Evolutionary conservation across 2,329 filamentous ascomycete genomes (phyloP).

Genomic region (Colletotrichum sp.): DNA sequence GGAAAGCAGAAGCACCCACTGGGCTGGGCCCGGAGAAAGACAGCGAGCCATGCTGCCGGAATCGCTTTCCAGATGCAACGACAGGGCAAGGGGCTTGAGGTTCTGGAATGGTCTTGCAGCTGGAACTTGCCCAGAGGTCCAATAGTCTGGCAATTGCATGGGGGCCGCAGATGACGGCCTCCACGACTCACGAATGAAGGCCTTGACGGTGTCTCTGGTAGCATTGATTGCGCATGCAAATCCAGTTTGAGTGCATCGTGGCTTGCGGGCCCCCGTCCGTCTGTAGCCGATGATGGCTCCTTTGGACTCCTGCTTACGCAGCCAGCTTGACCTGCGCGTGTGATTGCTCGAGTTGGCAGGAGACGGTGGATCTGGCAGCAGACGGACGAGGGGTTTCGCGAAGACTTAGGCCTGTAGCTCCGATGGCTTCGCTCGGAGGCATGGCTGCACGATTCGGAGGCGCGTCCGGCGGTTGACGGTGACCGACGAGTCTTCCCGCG

Average conservation of each 20-base stretch:
- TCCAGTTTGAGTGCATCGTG: neutral
- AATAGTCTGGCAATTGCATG: neutral
- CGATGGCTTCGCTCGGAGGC: neutral
- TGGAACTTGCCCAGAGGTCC: neutral
- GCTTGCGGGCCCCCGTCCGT: neutral
- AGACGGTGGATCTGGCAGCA: neutral
- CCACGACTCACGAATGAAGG: neutral
- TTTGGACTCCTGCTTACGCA: neutral
- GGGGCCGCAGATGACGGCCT: neutral
- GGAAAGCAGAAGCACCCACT: neutral
- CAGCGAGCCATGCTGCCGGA: neutral
- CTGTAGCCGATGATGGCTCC: neutral
- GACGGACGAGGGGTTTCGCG: neutral
- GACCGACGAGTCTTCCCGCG: neutral
- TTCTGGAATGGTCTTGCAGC: neutral
- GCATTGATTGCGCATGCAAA: neutral
- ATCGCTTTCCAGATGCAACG: neutral
- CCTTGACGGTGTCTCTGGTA: neutral
- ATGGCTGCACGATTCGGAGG: neutral
- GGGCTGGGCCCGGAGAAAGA: neutral
- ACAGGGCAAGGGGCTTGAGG: neutral
- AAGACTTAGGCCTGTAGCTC: neutral
- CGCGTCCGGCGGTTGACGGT: neutral
- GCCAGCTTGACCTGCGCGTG: neutral
- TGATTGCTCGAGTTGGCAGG: neutral